Conservation (phyloP, 1,139 yeast species). For the Sugiyamaella pinicola region DNA sequence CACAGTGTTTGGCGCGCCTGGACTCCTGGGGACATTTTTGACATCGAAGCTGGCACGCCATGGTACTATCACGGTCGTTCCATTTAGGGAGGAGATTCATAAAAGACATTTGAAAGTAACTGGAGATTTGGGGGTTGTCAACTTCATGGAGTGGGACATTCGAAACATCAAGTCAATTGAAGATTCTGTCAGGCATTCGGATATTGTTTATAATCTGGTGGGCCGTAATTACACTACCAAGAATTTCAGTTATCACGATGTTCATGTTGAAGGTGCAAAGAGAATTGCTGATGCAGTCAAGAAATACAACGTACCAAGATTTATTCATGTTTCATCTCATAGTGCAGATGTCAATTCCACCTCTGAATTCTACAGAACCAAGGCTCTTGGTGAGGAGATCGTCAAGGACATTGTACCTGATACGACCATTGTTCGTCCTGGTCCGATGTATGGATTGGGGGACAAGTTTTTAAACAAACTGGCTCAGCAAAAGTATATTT, state of each 20-base stretch:
- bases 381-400: constrained; percentile 75
- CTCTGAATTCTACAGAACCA: constrained; percentile 74
- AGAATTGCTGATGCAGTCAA: constrained; percentile 75
- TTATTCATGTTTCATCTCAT: constrained; percentile 77
- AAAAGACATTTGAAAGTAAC: constrained; percentile 78
- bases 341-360: constrained; percentile 72
- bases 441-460: constrained; percentile 77
- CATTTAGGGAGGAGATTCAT: constrained; percentile 78
- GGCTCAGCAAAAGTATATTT: constrained; percentile 53
- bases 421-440: constrained; percentile 84
- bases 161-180: constrained; percentile 76
- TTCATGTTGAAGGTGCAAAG: constrained; percentile 75
- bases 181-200: constrained; percentile 78
- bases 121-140: constrained; percentile 88
- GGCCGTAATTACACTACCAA: constrained; percentile 80
- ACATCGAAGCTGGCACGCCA: constrained; percentile 75
- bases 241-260: constrained; percentile 80
- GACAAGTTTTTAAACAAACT: constrained; percentile 70
- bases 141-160: constrained; percentile 79
- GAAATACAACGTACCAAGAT: constrained; percentile 74
- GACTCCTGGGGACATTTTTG: constrained; percentile 75
- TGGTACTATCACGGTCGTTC: constrained; percentile 77
- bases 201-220: constrained; percentile 77
- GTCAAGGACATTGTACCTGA: constrained; percentile 71
- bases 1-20: constrained; percentile 83